These are phyloP conservation scores for Mycena pura DNA, from an alignment of 768 basidiomycete species.

Conservation along the genomic window DNA sequence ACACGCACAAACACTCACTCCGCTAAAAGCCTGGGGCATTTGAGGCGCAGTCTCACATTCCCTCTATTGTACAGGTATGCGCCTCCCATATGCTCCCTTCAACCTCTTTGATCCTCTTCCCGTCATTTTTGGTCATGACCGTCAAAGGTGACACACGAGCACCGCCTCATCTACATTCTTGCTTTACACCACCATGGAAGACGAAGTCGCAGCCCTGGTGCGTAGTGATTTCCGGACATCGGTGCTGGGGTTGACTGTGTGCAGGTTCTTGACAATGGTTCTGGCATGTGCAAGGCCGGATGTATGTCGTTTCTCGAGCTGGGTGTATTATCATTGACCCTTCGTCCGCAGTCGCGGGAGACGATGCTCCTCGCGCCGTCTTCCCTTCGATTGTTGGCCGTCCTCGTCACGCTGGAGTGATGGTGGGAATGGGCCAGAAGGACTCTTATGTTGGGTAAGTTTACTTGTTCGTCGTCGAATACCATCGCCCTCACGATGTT, in stretches of 20 bases:
- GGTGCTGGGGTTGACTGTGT: background rate
- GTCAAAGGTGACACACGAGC: too few species aligned
- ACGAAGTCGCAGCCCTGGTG: conserved; percentile 38
- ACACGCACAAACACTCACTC: background rate
- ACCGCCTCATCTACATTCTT: conserved; percentile 12
- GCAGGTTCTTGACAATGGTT: conserved; percentile 76
- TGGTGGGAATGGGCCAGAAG: conserved; percentile 83
- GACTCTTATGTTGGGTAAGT: conserved; percentile 76
- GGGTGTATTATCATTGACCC: background rate
- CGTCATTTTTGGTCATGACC: background rate
- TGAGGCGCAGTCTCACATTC: background rate
- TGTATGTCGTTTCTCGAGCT: conserved; percentile 10
- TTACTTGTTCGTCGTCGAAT: background rate
- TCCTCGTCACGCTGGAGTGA: conserved; percentile 76
- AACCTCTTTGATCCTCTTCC: background rate
- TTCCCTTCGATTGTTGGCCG: conserved; percentile 81
- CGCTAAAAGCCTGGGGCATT: background rate
- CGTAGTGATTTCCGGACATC: background rate
- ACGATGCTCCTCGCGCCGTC: conserved; percentile 75
- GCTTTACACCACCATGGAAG: conserved; percentile 32
- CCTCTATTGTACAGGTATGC: background rate
- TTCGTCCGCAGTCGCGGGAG: conserved; percentile 48
- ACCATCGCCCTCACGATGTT: conserved; percentile 32
- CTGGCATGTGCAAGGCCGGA: conserved; percentile 45
- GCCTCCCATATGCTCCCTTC: background rate